Base-by-base conservation (phyloP, 305 asterid species). In the Galium porrigens region DNA sequence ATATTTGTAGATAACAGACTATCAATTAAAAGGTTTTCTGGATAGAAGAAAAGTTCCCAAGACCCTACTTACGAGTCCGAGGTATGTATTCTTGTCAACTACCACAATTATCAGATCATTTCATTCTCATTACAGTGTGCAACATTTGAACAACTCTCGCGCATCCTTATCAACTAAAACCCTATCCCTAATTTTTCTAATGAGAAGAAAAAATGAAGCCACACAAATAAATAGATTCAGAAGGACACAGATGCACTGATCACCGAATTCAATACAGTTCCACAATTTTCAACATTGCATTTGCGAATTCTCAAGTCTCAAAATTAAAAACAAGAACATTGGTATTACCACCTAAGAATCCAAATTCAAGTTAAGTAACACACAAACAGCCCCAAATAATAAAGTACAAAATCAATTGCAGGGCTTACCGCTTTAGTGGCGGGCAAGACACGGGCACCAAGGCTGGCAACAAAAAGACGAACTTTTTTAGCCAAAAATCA, bases 381-480 rank as follows among this genome's bases (percentile, higher is more conserved):
- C 18, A 14, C 0, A 44, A 15, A 44, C 20, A 44, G 6, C 1
- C 51, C 52, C 52, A 4, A 44, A 44, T 15, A 15, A 12, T 48
- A 17, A 67, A 25, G 33, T 39, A 34, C 10, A 27, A 39, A 61
- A 46, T 27, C 3, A 3, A 57, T 37, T 34, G 58, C 51, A 10
- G 51, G 18, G 49, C 86, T 76, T 81, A 83, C 94, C 79, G 84
- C 64, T 72, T 75, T 42, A 34, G 61, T 68, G 51, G 76, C 15
- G 20, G 77, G 62, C 51, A 90, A 80, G 78, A 83, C 51, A 68
- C 58, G 82, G 78, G 90, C 95, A 62, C 90, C 95, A 49, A 79
- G 18, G 67, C 94, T 85, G 77, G 54, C 62, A 66, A 53, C 10
- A 25, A 74, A 27, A 64, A 63, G 8, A 14, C 14, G 5, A 69